phyloP scores from a whole-genome alignment of 2,329 filamentous ascomycete species.

The Microdochium bolleyi region DNA sequence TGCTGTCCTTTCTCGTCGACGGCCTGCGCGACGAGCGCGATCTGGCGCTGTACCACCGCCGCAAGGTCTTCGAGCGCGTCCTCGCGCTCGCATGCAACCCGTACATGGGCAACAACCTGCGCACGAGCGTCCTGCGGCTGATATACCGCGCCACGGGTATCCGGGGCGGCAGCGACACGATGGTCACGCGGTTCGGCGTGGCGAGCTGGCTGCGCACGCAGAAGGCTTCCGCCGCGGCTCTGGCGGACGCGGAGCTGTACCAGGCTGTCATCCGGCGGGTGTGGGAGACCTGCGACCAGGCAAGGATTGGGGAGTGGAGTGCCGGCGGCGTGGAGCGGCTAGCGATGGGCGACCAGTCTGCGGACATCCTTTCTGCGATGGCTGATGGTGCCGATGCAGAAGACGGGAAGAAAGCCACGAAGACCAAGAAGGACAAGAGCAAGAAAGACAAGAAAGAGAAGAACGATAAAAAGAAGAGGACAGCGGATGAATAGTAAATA shows the following conservation, averaged over 20 bases:
- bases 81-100: conserved; percentile 24
- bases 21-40: conserved; percentile 17
- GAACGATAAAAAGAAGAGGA: background rate
- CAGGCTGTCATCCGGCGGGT: conserved; percentile 15
- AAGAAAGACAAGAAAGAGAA: background rate
- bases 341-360: conserved; percentile 2
- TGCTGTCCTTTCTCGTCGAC: conserved; percentile 20
- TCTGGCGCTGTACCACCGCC: conserved; percentile 18
- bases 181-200: conserved; percentile 22
- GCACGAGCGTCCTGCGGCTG: conserved; percentile 16
- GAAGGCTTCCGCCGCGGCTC: conserved; percentile 10
- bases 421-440: background rate
- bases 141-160: conserved; percentile 18
- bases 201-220: conserved; percentile 19
- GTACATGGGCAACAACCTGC: conserved; percentile 16
- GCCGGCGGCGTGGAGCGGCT: conserved; percentile 14
- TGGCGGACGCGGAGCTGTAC: conserved; percentile 13
- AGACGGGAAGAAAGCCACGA: background rate
- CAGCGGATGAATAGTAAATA: no score
- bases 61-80: conserved; percentile 43
- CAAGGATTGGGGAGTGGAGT: conserved; percentile 21
- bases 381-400: background rate
- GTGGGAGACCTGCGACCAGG: conserved; percentile 20
- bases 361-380: no score
- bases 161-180: conserved; percentile 20